Conservation (phyloP, 2,329 filamentous ascomycete genomes). For the Pseudogymnoascus sp. region DNA sequence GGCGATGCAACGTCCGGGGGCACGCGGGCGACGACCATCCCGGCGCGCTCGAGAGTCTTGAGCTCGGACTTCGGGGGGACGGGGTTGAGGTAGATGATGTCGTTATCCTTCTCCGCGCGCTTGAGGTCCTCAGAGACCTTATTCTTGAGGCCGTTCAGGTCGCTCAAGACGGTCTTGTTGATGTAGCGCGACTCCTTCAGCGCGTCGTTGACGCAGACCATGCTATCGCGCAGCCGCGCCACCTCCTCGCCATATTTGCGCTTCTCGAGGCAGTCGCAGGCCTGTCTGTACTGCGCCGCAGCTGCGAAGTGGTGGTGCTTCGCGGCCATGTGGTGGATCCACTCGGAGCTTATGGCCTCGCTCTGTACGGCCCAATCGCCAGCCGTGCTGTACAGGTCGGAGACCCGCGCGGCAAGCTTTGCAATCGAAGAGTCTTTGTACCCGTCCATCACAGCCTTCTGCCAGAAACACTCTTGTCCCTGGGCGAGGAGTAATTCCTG, state of each 20-base stretch:
- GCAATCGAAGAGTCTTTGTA: constrained; percentile 90
- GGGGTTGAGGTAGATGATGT: constrained; percentile 81
- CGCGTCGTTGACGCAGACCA: constrained; percentile 76
- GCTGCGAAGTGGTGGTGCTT: constrained; percentile 97
- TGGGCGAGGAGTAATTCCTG: constrained; percentile 82
- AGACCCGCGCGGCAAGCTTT: constrained; percentile 83
- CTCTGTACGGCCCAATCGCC: constrained; percentile 83
- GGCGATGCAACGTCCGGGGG: constrained; percentile 79
- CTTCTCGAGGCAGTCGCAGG: constrained; percentile 88
- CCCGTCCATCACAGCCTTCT: constrained; percentile 88
- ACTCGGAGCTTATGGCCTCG: constrained; percentile 81
- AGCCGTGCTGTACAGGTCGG: constrained; percentile 79
- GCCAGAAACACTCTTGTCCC: constrained; percentile 96
- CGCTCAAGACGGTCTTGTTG: constrained; percentile 72
- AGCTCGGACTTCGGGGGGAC: constrained; percentile 87
- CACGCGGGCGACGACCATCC: constrained; percentile 74
- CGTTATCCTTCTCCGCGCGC: constrained; percentile 90
- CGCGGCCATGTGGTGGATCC: constrained; percentile 96
- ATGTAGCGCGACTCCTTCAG: constrained; percentile 78
- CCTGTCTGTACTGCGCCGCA: constrained; percentile 86
- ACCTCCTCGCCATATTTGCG: constrained; percentile 93
- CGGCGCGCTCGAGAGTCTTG: constrained; percentile 75
- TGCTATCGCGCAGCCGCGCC: constrained; percentile 72
- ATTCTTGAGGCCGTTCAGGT: constrained; percentile 75
- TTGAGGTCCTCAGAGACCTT: constrained; percentile 83